A percentile compares a stretch with the other conserved stretches of the same genome.
phyloP scores from a whole-genome alignment of 2,329 filamentous ascomycete genomes.

The Trichoderma sp. region DNA sequence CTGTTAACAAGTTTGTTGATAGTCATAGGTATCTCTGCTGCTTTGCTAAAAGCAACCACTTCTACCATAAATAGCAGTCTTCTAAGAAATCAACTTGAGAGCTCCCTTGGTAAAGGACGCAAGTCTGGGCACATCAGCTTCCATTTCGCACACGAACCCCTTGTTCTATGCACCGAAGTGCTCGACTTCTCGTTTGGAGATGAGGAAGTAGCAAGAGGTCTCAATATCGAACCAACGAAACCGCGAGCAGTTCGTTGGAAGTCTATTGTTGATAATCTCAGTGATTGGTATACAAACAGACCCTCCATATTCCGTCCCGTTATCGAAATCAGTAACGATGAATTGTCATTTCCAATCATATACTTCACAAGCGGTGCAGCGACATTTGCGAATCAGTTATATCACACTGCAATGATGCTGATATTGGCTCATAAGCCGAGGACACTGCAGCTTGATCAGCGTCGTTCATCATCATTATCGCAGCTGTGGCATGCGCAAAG shows the following conservation, averaged over 20 bases:
- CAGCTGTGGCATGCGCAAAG: slow-evolving; percentile 10
- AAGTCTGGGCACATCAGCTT: not conserved
- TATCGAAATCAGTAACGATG: not conserved
- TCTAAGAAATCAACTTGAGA: not conserved
- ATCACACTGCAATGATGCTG: slow-evolving; percentile 3
- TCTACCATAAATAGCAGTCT: not conserved
- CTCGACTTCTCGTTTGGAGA: not conserved
- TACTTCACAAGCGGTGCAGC: not conserved
- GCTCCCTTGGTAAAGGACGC: not conserved
- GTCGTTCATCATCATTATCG: not conserved
- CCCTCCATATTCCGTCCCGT: not conserved
- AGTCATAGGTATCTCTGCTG: not conserved
- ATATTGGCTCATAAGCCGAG: not conserved
- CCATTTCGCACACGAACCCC: not conserved
- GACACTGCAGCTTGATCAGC: slow-evolving; percentile 1
- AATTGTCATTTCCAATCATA: not conserved
- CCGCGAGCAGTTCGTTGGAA: not conserved
- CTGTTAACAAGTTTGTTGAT: not conserved
- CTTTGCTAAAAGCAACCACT: not conserved
- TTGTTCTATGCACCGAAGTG: not conserved
- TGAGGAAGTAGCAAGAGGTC: not conserved
- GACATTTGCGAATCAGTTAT: not conserved
- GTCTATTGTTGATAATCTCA: not conserved
- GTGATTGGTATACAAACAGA: not conserved
- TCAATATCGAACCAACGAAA: not conserved